Base-by-base conservation (phyloP, 768 basidiomycete species). In the Pleurotus tuber-regium region DNA sequence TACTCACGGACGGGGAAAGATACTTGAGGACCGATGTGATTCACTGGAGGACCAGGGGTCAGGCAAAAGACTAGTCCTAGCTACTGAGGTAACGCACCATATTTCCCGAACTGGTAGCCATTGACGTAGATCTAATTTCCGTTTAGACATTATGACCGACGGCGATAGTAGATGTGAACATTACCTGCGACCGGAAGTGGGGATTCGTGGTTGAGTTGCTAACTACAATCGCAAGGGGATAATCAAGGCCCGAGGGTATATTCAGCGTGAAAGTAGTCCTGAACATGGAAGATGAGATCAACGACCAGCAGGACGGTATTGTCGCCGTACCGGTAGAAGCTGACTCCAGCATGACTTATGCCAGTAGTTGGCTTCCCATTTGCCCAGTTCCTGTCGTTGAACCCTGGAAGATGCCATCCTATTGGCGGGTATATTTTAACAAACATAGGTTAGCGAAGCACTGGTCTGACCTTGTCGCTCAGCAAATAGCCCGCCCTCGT, bases 401-500 rank as follows among this genome's bases (percentile, higher is more conserved):
- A 80, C 25, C 69, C 74, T 18, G 82, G 82, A n/a, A 83, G 69
- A 58, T 84, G 82, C 76, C 79, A 82, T 29, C 80, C 73, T 73
- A n/a, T n/a, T n/a, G n/a, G n/a, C n/a, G n/a, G n/a, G n/a, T n/a
- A n/a, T n/a, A n/a, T n/a, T n/a, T n/a, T n/a, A n/a, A n/a, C n/a
- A n/a, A n/a, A n/a, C n/a, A n/a, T n/a, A n/a, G n/a, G n/a, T n/a
- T n/a, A n/a, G n/a, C n/a, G n/a, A n/a, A n/a, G n/a, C n/a, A n/a
- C n/a, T n/a, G n/a, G n/a, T 25, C 52, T 46, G 18, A 67, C 73
- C 78, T 69, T 76, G 73, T 14, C 82, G 72, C 61, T 84, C 82
- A 11, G 68, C 79, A 51, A 73, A 81, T 2, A 82, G 59, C 2
- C 82, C 82, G 7, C 83, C 83, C 60, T 82, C 81, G 54, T 84